Evolutionary conservation across 352 stramenopile species (phyloP).

Genomic region (Plasmopara halstedii): DNA sequence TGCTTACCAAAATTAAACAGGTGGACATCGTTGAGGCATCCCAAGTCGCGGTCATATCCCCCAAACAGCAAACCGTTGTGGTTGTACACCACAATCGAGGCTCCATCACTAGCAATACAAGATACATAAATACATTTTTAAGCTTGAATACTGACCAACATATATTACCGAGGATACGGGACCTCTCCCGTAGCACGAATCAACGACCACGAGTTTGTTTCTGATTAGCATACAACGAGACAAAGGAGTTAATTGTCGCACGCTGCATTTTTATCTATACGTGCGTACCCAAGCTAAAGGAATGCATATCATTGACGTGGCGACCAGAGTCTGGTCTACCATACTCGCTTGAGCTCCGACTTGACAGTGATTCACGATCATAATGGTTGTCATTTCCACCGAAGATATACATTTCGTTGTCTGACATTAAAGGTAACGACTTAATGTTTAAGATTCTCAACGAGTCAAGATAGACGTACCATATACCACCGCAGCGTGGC

Average conservation of each 20-base stretch:
- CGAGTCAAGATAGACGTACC: conserved; percentile 18
- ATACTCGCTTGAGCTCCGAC: conserved; percentile 88
- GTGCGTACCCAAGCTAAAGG: conserved; percentile 88
- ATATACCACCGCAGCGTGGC: conserved; percentile 89
- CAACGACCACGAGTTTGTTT: conserved; percentile 39
- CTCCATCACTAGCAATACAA: conserved; percentile 50
- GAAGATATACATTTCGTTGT: conserved; percentile 30
- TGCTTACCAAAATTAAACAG: conserved; percentile 91
- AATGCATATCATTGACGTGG: conserved; percentile 94
- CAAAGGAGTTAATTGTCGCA: background rate
- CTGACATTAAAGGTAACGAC: conserved; percentile 2
- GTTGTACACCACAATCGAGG: conserved; percentile 88
- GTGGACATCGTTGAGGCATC: conserved; percentile 95
- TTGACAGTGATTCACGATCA: conserved; percentile 54
- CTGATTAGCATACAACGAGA: conserved; percentile 29
- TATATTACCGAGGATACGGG: conserved; percentile 50
- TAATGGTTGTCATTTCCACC: conserved; percentile 43
- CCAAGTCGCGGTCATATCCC: conserved; percentile 92
- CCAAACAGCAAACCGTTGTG: conserved; percentile 92
- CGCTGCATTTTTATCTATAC: background rate
- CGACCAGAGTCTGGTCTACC: conserved; percentile 65
- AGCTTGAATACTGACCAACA: background rate
- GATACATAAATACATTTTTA: background rate
- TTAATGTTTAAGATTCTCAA: background rate
- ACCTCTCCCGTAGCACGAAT: conserved; percentile 42